A percentile compares a stretch with the other conserved stretches of the same genome.
phyloP scores from a whole-genome alignment of 495 filamentous ascomycete species.

The Aspergillus panamensis region DNA sequence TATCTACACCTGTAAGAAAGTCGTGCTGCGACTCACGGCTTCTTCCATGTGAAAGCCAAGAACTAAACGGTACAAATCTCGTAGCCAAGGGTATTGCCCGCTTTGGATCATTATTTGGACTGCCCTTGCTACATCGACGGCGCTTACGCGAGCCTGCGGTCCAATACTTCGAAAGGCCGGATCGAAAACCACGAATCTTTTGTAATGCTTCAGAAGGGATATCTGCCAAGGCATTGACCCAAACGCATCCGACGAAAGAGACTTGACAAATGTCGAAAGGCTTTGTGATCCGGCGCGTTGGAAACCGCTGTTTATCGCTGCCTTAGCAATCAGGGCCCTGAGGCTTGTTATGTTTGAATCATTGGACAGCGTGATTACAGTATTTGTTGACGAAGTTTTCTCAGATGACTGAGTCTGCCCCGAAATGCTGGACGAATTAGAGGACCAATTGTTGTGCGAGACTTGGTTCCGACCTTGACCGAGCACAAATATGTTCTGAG shows the following conservation, averaged over 20 bases:
- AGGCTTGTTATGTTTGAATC: constrained; percentile 71
- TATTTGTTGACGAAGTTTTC: constrained; percentile 70
- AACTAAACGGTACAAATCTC: constrained; percentile 77
- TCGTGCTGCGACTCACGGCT: constrained; percentile 52
- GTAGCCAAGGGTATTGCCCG: constrained; percentile 68
- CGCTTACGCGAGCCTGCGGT: constrained; percentile 56
- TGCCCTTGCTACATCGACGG: constrained; percentile 69
- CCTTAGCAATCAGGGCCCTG: constrained; percentile 73
- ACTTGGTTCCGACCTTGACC: constrained; percentile 50
- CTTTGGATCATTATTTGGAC: constrained; percentile 68
- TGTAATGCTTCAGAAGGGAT: constrained; percentile 70
- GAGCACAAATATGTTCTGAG: constrained; percentile 82
- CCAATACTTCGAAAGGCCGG: constrained; percentile 57
- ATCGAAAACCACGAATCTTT: constrained; percentile 68
- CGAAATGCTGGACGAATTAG: constrained; percentile 66
- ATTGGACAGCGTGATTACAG: constrained; percentile 60
- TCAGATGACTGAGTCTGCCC: constrained; percentile 68
- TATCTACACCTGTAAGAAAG: constrained; percentile 44
- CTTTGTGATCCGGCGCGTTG: constrained; percentile 41
- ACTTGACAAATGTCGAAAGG: constrained; percentile 68
- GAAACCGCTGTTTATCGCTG: constrained; percentile 76
- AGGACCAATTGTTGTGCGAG: constrained; percentile 62
- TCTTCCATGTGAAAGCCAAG: constrained; percentile 82
- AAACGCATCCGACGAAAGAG: constrained; percentile 72
- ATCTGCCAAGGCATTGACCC: constrained; percentile 67